Percentiles rank a stretch among this genome's conserved stretches.
Evolutionary conservation across 2,329 filamentous ascomycete genomes (phyloP).

Genomic region (Emmonsiellopsis sp.): DNA sequence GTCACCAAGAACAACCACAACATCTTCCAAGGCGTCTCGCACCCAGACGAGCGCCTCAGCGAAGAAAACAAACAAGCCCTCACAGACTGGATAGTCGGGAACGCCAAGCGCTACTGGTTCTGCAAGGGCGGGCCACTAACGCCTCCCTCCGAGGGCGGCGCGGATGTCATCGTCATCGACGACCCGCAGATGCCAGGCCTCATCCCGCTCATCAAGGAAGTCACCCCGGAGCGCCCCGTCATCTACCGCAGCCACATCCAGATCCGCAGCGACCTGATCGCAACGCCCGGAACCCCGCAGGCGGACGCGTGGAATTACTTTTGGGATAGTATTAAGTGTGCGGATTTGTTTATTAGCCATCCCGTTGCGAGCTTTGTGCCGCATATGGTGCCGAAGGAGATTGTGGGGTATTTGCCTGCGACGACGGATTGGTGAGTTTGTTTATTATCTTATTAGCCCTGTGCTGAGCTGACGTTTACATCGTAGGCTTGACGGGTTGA

Average conservation of each 20-base stretch:
- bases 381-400: constrained; percentile 53
- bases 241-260: constrained; percentile 79
- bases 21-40: constrained; percentile 70
- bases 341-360: constrained; percentile 75
- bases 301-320: constrained; percentile 67
- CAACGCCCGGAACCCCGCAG: constrained; percentile 55
- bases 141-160: constrained; percentile 58
- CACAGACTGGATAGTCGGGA: constrained; percentile 62
- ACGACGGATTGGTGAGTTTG: constrained; percentile 63
- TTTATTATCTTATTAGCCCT: not conserved
- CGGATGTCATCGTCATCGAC: constrained; percentile 68
- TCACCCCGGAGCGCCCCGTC: constrained; percentile 64
- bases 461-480: constrained; percentile 13
- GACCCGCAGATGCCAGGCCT: constrained; percentile 78
- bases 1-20: constrained; percentile 86
- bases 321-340: constrained; percentile 60
- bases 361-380: constrained; percentile 71
- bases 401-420: constrained; percentile 67
- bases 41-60: constrained; percentile 55
- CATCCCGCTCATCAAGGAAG: constrained; percentile 63
- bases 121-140: constrained; percentile 58
- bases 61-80: constrained; percentile 54
- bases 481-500: constrained; percentile 62
- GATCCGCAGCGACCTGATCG: constrained; percentile 64
- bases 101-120: constrained; percentile 68